Percentiles rank a stretch among this genome's conserved stretches.
Evolutionary conservation across 805 yeast species (phyloP).

Genomic region (Candida michaelii): DNA sequence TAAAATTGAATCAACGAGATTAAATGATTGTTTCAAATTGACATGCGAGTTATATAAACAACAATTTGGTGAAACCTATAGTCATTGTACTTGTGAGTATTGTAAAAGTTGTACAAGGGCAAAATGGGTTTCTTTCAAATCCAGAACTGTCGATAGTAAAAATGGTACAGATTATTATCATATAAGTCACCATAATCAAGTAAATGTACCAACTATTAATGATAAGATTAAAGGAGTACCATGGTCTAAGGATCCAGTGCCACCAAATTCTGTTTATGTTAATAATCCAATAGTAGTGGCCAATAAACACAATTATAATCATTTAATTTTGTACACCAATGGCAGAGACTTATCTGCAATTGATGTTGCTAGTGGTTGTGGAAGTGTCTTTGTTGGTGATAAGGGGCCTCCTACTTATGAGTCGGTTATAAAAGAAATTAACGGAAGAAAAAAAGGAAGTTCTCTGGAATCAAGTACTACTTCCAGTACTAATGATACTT

Average conservation of each 20-base stretch:
- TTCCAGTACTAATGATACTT: not conserved
- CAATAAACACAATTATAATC: not conserved
- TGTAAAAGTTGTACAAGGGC: not conserved
- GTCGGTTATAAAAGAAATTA: not conserved
- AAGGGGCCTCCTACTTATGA: not conserved
- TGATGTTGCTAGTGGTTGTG: slow-evolving; percentile 4
- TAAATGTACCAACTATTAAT: not conserved
- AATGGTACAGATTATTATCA: not conserved
- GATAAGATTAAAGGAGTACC: not conserved
- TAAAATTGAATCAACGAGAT: slow-evolving; percentile 20
- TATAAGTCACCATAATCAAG: slow-evolving; percentile 4
- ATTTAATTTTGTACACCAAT: not conserved
- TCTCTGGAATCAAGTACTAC: too few species aligned
- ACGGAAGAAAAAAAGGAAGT: not conserved
- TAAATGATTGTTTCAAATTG: slow-evolving; percentile 17
- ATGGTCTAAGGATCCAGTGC: not conserved
- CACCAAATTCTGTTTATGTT: not conserved
- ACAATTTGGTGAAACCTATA: not conserved
- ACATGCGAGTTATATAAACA: slow-evolving; percentile 12
- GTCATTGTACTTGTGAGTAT: not conserved
- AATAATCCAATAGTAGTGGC: not conserved
- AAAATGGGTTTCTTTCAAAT: not conserved
- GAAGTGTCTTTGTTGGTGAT: not conserved
- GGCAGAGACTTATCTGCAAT: not conserved
- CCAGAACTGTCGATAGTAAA: not conserved